Percentiles rank a stretch among this genome's conserved stretches.
Conservation (phyloP, 345 rosid species). For the Pistacia atlantica region DNA sequence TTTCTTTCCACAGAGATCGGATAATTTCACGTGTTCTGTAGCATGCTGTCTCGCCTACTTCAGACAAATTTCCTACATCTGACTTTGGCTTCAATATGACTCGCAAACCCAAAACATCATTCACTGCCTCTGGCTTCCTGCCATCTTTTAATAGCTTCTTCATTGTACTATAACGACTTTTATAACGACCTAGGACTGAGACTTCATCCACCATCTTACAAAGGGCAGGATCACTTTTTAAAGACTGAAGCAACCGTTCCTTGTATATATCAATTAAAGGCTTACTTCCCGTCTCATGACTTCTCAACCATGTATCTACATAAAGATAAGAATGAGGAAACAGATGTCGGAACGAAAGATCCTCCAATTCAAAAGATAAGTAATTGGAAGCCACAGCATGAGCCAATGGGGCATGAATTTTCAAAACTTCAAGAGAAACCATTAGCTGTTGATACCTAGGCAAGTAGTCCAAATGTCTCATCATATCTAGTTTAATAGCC, state of each 20-base stretch:
- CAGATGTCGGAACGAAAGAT: conserved; percentile 74
- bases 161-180: conserved; percentile 92
- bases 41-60: conserved; percentile 67
- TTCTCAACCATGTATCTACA: conserved; percentile 76
- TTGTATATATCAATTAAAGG: conserved; percentile 64
- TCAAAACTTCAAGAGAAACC: conserved; percentile 77
- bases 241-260: conserved; percentile 63
- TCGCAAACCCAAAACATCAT: conserved; percentile 82
- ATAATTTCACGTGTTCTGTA: conserved; percentile 66
- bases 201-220: conserved; percentile 57
- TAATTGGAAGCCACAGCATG: conserved; percentile 71
- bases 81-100: conserved; percentile 63
- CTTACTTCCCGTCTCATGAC: conserved; percentile 63
- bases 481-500: conserved; percentile 76
- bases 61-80: conserved; percentile 28
- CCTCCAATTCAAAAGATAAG: conserved; percentile 84
- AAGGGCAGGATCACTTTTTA: conserved; percentile 56
- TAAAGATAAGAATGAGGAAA: conserved; percentile 84
- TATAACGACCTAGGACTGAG: conserved; percentile 73
- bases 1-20: conserved; percentile 75
- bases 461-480: conserved; percentile 82
- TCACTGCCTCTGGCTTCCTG: conserved; percentile 81
- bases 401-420: conserved; percentile 84
- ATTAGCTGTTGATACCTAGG: conserved; percentile 75
- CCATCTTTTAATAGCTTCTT: conserved; percentile 92